phyloP scores from a whole-genome alignment of 2,329 filamentous ascomycete species.

The Fusarium sp. region DNA sequence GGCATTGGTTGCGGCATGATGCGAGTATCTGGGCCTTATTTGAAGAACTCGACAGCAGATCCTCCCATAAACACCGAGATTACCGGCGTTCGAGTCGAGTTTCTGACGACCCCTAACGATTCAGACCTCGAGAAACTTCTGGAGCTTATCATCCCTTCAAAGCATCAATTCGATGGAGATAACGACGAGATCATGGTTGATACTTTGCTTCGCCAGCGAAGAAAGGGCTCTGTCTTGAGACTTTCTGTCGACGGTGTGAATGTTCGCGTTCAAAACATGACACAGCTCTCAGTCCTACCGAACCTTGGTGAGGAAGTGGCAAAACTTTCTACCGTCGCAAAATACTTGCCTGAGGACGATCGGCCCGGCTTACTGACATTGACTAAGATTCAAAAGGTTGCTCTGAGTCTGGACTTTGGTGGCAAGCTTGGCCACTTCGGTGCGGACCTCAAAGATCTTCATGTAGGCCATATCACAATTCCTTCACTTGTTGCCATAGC shows the following conservation, averaged over 20 bases:
- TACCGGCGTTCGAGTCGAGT: constrained; percentile 77
- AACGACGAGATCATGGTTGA: constrained; percentile 97
- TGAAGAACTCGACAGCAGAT: constrained; percentile 63
- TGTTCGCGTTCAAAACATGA: constrained; percentile 70
- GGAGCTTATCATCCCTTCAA: constrained; percentile 89
- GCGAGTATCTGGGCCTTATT: constrained; percentile 78
- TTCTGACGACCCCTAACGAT: constrained; percentile 78
- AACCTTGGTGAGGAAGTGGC: constrained; percentile 82
- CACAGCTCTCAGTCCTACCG: constrained; percentile 75
- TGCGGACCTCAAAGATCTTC: constrained; percentile 70
- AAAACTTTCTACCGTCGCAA: constrained; percentile 87
- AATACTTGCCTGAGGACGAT: constrained; percentile 96
- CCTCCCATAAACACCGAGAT: constrained; percentile 74
- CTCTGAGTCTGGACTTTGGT: constrained; percentile 72
- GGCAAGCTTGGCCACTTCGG: constrained; percentile 75
- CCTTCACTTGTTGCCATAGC: constrained; percentile 87
- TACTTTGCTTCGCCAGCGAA: constrained; percentile 85
- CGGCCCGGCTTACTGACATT: constrained; percentile 88
- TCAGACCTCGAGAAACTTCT: constrained; percentile 85
- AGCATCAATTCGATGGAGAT: constrained; percentile 84
- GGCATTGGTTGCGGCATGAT: constrained; percentile 81
- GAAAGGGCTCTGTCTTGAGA: constrained; percentile 86
- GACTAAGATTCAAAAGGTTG: constrained; percentile 72
- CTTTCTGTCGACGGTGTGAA: constrained; percentile 74
- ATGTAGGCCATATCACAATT: constrained; percentile 84